phyloP scores from a whole-genome alignment of 2,329 filamentous ascomycete species.

The Nemania diffusa region DNA sequence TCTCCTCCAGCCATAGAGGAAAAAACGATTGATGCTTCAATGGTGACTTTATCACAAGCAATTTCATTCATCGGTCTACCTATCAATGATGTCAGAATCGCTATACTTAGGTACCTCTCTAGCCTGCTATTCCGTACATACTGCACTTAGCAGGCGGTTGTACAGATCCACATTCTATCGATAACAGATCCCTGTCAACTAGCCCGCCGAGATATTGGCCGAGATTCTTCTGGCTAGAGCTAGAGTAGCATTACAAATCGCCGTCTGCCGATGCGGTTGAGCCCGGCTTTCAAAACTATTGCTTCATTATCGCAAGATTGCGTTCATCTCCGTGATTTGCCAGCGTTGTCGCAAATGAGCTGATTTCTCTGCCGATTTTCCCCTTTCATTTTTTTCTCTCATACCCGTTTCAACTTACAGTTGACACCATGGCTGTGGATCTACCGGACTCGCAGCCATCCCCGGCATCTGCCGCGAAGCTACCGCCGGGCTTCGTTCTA shows the following conservation, averaged over 20 bases:
- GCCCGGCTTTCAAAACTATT: constrained; percentile 17
- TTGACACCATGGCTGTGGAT: constrained; percentile 52
- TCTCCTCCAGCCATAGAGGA: constrained; percentile 35
- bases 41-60: constrained; percentile 6
- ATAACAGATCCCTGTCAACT: constrained; percentile 39
- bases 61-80: constrained; percentile 3
- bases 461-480: constrained; percentile 57
- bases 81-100: constrained; percentile 32
- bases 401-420: not conserved
- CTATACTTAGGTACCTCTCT: not conserved
- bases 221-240: constrained; percentile 15
- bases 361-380: constrained; percentile 22
- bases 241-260: constrained; percentile 42
- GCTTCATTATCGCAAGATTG: constrained; percentile 13
- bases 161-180: constrained; percentile 44
- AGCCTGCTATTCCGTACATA: no score
- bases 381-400: not conserved
- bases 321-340: constrained; percentile 17
- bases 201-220: constrained; percentile 9
- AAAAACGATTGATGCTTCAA: no score
- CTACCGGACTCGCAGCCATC: constrained; percentile 47
- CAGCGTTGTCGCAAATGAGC: constrained; percentile 22
- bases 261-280: constrained; percentile 28
- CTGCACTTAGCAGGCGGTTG: not conserved
- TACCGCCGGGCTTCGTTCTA: constrained; percentile 78